A percentile compares a stretch with the other conserved stretches of the same genome.
Conservation (phyloP, 768 basidiomycete species). For the Macrolepiota dolichaula region DNA sequence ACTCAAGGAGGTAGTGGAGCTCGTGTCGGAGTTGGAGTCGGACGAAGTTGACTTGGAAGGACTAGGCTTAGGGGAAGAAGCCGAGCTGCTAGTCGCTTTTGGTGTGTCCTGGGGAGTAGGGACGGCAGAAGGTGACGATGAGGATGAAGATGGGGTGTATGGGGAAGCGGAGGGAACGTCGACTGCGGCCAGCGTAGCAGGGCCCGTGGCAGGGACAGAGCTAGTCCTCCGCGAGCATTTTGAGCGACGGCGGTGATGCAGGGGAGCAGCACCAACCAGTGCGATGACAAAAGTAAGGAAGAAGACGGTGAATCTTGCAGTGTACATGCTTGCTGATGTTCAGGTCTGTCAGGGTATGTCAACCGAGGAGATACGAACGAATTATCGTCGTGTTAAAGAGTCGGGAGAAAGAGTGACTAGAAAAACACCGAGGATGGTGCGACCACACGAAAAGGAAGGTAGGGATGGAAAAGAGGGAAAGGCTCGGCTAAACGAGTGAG, state of each 20-base stretch:
- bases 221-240: constrained; percentile 7
- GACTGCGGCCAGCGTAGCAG: not conserved
- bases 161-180: not conserved
- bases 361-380: not conserved
- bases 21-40: not conserved
- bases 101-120: constrained; percentile 2
- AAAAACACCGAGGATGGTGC: constrained; percentile 17
- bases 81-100: not conserved
- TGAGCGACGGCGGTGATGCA: constrained; percentile 15
- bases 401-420: constrained; percentile 11
- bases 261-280: constrained; percentile 20
- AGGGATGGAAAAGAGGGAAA: constrained; percentile 12
- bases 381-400: not conserved
- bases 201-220: not conserved
- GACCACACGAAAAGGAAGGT: constrained; percentile 15
- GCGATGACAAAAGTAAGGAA: constrained; percentile 22
- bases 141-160: too few species aligned
- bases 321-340: constrained; percentile 16
- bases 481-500: constrained; percentile 8
- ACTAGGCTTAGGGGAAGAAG: too few species aligned
- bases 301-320: constrained; percentile 18
- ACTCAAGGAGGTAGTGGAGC: not conserved
- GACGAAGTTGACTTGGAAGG: constrained; percentile 7
- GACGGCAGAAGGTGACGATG: not conserved
- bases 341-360: not conserved